Conservation (phyloP, 441 rosid species). For the Gossypium gossypioides region DNA sequence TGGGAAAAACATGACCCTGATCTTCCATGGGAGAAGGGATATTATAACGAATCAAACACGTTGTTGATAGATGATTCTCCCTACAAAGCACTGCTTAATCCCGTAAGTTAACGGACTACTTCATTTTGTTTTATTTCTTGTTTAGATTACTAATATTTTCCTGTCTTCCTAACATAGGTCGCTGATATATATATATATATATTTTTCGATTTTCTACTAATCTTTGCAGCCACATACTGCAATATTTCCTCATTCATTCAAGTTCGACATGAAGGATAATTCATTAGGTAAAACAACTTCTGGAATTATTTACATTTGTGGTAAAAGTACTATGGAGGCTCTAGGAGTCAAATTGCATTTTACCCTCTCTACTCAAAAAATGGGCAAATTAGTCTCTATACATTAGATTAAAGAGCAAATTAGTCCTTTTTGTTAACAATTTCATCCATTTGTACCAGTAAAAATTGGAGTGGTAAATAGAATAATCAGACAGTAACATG, state of each 20-base stretch:
- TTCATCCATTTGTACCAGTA: too few species aligned
- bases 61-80: slow-evolving; percentile 82
- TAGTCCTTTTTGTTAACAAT: too few species aligned
- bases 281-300: slow-evolving; percentile 45
- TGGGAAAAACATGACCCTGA: slow-evolving; percentile 59
- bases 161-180: neutral
- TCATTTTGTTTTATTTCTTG: neutral
- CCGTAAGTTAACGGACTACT: slow-evolving; percentile 39
- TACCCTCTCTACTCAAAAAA: too few species aligned
- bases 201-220: slow-evolving; percentile 5
- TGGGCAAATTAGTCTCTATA: too few species aligned
- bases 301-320: neutral
- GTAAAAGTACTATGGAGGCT: too few species aligned
- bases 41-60: slow-evolving; percentile 63
- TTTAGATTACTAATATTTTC: neutral
- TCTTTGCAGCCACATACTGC: slow-evolving; percentile 53
- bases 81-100: slow-evolving; percentile 83
- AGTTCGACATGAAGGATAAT: slow-evolving; percentile 33
- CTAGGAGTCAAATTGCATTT: too few species aligned
- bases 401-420: too few species aligned
- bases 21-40: slow-evolving; percentile 60
- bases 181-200: neutral
- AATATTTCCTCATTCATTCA: slow-evolving; percentile 66
- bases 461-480: too few species aligned
- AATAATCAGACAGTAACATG: too few species aligned